phyloP scores from a whole-genome alignment of 2,329 filamentous ascomycete genomes.

The Huntiella moniliformis region DNA sequence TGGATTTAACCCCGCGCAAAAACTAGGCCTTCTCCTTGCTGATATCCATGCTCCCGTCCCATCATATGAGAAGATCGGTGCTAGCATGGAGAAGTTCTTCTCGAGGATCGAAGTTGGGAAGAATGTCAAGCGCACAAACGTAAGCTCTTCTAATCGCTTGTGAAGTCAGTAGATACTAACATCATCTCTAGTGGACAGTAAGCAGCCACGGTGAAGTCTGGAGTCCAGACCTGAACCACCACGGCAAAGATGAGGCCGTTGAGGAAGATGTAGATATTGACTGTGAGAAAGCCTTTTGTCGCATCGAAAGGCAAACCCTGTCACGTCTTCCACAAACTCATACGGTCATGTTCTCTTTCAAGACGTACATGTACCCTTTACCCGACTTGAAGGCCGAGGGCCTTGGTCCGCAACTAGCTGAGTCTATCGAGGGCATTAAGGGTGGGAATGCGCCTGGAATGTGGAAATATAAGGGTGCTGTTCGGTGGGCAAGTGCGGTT shows the following conservation, averaged over 20 bases:
- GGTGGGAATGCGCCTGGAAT: slow-evolving; percentile 33
- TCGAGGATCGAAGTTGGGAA: slow-evolving; percentile 27
- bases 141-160: slow-evolving; percentile 15
- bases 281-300: slow-evolving; percentile 21
- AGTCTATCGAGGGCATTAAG: slow-evolving; percentile 33
- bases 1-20: slow-evolving; percentile 31
- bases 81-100: slow-evolving; percentile 38
- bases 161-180: not conserved
- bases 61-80: slow-evolving; percentile 32
- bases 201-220: slow-evolving; percentile 26
- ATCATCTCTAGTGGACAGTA: slow-evolving; percentile 26
- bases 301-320: slow-evolving; percentile 33
- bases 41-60: slow-evolving; percentile 36
- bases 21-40: slow-evolving; percentile 28
- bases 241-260: slow-evolving; percentile 18
- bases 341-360: slow-evolving; percentile 35
- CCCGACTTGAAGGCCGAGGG: slow-evolving; percentile 30
- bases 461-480: slow-evolving; percentile 32
- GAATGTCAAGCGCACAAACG: slow-evolving; percentile 31
- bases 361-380: slow-evolving; percentile 33
- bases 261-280: slow-evolving; percentile 22
- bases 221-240: slow-evolving; percentile 21
- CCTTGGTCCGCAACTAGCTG: slow-evolving; percentile 26
- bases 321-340: slow-evolving; percentile 28
- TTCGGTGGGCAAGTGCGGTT: slow-evolving; percentile 28